phyloP scores from a whole-genome alignment of 768 basidiomycete genomes.

The Suillus brevipes region DNA sequence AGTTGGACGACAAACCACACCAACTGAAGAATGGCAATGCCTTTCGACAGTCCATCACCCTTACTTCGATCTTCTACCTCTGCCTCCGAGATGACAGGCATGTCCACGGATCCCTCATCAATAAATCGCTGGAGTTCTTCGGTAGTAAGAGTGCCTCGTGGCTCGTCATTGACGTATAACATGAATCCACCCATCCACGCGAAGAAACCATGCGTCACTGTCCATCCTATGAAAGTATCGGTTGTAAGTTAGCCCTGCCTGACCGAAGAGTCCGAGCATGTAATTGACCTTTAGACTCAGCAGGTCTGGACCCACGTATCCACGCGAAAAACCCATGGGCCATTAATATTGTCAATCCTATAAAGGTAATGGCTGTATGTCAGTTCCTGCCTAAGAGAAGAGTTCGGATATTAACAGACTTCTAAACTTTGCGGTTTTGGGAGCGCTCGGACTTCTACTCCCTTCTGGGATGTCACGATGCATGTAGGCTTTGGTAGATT shows the following conservation, averaged over 20 bases:
- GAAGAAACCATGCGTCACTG: conserved; percentile 20
- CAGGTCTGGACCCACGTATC: conserved; percentile 17
- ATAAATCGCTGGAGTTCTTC: not conserved
- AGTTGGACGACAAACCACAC: conserved; percentile 37
- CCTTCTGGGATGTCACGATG: not conserved
- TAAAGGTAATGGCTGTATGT: not conserved
- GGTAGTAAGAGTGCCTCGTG: conserved; percentile 4
- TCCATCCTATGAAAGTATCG: not conserved
- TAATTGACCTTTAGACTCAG: not conserved
- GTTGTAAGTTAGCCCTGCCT: not conserved
- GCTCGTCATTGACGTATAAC: conserved; percentile 3
- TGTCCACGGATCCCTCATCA: not conserved
- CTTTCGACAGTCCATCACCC: conserved; percentile 37
- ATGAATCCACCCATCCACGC: conserved; percentile 26
- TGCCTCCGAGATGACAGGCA: conserved; percentile 10
- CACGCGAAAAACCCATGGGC: conserved; percentile 17
- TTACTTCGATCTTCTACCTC: conserved; percentile 32
- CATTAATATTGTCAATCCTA: not conserved
- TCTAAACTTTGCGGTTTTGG: not conserved
- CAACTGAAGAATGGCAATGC: conserved; percentile 34
- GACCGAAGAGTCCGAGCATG: not conserved
- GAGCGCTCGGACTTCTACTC: not conserved
- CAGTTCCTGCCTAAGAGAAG: not conserved
- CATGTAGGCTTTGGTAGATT: not conserved
- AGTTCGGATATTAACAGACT: not conserved